phyloP scores from a whole-genome alignment of 148 eudicot species.

The Euryodendron excelsum region DNA sequence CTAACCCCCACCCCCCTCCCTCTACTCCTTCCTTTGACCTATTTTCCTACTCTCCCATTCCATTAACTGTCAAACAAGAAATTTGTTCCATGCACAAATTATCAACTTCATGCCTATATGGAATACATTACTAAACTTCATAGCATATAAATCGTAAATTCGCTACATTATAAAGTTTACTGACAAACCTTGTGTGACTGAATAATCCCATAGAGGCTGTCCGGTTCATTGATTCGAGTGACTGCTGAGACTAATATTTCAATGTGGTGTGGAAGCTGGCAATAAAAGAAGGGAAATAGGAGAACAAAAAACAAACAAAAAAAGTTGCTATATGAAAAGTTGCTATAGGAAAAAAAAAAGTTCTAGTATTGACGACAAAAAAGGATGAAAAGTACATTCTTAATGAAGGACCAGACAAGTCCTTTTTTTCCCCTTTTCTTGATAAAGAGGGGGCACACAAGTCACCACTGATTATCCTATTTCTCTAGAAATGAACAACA shows the following conservation, averaged over 20 bases:
- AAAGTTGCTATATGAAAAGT: not conserved
- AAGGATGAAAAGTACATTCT: not conserved
- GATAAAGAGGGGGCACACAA: not conserved
- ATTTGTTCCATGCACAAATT: not conserved
- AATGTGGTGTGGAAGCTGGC: conserved; percentile 76
- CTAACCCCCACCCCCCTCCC: no score
- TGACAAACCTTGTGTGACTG: conserved; percentile 88
- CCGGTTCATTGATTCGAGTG: conserved; percentile 92
- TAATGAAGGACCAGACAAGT: not conserved
- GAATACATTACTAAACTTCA: not conserved
- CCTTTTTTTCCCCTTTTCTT: no score
- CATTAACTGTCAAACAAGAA: not conserved
- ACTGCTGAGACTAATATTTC: conserved; percentile 78
- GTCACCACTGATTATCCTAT: not conserved
- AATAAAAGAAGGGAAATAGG: conserved; percentile 1
- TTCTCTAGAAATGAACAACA: not conserved
- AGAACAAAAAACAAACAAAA: not conserved
- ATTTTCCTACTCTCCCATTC: not conserved
- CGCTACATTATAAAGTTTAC: not conserved
- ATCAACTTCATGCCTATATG: conserved; percentile 4
- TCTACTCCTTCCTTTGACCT: not conserved
- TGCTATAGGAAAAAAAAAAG: not conserved
- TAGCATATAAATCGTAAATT: not conserved
- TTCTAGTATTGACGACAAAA: not conserved
- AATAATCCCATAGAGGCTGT: conserved; percentile 91